Percentiles rank a stretch among this genome's conserved stretches.
Evolutionary conservation across 179 eudicot genomes (phyloP).

Genomic region (Dionaea muscipula): DNA sequence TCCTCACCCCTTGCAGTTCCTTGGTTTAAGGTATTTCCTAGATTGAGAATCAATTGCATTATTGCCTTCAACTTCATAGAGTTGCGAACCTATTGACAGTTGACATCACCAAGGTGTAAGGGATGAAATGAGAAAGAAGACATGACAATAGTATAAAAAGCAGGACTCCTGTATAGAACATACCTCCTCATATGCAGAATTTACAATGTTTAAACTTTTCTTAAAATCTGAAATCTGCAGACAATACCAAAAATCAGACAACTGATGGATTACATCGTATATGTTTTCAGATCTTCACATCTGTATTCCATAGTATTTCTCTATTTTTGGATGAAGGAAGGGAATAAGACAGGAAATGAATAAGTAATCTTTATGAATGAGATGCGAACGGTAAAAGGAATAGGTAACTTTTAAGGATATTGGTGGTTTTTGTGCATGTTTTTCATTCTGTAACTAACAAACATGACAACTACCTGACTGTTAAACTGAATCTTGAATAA

Average conservation of each 20-base stretch:
- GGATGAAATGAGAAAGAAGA: not conserved
- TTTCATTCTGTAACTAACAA: not conserved
- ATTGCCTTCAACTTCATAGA: slow-evolving; percentile 64
- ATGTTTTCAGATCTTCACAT: not conserved
- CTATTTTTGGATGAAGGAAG: too few species aligned
- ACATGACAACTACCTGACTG: slow-evolving; percentile 43
- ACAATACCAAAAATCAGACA: not conserved
- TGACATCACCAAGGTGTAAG: slow-evolving; percentile 5
- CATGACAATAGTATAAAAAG: not conserved
- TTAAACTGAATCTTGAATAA: slow-evolving; percentile 79
- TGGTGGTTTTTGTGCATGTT: too few species aligned
- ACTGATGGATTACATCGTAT: not conserved
- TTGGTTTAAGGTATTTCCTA: slow-evolving; percentile 88
- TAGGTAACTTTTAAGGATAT: too few species aligned
- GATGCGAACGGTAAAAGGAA: too few species aligned
- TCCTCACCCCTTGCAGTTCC: slow-evolving; percentile 88
- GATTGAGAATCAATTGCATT: slow-evolving; percentile 78
- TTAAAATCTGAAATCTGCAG: slow-evolving; percentile 67
- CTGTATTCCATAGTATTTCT: too few species aligned
- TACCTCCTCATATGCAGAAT: slow-evolving; percentile 79
- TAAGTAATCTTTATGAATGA: too few species aligned
- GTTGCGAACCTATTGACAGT: slow-evolving; percentile 47
- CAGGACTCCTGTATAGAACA: not conserved
- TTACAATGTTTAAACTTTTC: slow-evolving; percentile 44
- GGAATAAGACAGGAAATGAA: too few species aligned